phyloP scores from a whole-genome alignment of 306 rosid species.

The Rubus idaeus region DNA sequence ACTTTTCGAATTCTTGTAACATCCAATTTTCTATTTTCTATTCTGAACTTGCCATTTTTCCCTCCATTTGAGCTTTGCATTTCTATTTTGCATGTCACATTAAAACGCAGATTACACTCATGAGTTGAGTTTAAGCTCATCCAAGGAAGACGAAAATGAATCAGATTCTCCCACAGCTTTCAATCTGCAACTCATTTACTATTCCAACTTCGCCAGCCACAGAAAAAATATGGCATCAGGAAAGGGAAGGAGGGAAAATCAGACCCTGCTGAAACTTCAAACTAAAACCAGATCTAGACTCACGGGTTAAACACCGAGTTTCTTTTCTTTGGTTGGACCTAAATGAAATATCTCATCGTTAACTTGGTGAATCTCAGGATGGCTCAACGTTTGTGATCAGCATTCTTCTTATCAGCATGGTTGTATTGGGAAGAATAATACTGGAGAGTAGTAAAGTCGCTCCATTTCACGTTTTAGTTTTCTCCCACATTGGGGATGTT shows the following conservation, averaged over 20 bases:
- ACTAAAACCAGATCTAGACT: not conserved
- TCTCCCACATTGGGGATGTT: not conserved
- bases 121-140: not conserved
- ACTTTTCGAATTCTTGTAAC: not conserved
- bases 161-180: not conserved
- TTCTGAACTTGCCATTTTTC: not conserved
- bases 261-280: not conserved
- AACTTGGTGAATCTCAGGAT: not conserved
- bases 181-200: not conserved
- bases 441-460: not conserved
- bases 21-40: not conserved
- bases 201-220: not conserved
- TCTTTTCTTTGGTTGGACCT: not conserved
- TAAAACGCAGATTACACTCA: not conserved
- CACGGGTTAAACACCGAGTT: not conserved
- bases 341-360: not conserved
- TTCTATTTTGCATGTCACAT: not conserved
- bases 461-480: not conserved
- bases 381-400: not conserved
- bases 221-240: no score
- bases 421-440: not conserved
- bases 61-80: not conserved
- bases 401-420: not conserved
- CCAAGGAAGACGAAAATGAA: not conserved
- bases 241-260: no score